Conservation (phyloP, 306 rosid genomes). For the Fagus crenata region DNA sequence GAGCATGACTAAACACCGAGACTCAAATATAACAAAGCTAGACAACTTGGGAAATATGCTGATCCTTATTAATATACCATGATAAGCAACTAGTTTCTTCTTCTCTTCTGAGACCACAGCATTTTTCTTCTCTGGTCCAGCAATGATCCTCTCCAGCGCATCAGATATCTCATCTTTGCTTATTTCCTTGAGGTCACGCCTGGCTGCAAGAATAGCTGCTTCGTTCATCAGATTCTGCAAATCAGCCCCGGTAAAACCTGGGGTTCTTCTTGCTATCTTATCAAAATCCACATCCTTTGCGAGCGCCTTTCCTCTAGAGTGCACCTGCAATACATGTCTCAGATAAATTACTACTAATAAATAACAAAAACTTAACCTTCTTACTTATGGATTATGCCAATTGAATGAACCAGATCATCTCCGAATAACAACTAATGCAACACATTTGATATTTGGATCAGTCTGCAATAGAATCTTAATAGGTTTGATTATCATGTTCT, state of each 20-base stretch:
- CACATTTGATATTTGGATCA: neutral
- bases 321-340: constrained; percentile 50
- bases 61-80: constrained; percentile 35
- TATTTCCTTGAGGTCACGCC: constrained; percentile 97
- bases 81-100: constrained; percentile 90
- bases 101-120: constrained; percentile 96
- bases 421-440: neutral
- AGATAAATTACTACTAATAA: neutral
- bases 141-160: constrained; percentile 94
- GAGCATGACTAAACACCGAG: constrained; percentile 1
- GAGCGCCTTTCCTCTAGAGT: constrained; percentile 82
- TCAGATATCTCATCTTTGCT: constrained; percentile 98
- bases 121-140: constrained; percentile 98
- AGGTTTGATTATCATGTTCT: no score
- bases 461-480: no score
- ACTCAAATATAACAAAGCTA: neutral
- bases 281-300: constrained; percentile 98
- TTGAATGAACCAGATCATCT: neutral
- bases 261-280: constrained; percentile 93
- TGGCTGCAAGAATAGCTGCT: constrained; percentile 98
- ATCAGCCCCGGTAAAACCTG: constrained; percentile 87
- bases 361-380: neutral
- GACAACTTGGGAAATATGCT: constrained; percentile 1
- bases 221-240: constrained; percentile 94
- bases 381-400: neutral